Conservation (phyloP, 139 green algal genomes). For the Picochlorum sp. region DNA sequence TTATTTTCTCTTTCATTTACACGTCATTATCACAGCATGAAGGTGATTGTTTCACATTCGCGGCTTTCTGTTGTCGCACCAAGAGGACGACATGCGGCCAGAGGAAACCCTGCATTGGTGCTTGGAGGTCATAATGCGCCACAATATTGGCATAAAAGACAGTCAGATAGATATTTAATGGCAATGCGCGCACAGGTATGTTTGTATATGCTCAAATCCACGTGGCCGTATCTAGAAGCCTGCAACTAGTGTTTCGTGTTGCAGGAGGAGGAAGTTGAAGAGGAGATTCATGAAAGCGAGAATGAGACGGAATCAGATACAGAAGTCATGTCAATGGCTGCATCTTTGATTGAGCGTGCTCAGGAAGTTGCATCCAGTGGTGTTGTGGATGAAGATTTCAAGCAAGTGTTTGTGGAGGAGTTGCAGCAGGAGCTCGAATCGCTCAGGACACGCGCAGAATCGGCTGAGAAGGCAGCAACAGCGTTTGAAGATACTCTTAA, state of each 20-base stretch:
- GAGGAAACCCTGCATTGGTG: too few relatives aligned
- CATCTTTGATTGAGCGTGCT: slow-evolving; percentile 26
- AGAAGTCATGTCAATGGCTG: slow-evolving; percentile 19
- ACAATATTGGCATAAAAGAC: not conserved
- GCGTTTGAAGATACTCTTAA: slow-evolving; percentile 18
- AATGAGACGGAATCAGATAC: slow-evolving; percentile 4
- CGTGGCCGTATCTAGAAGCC: too few relatives aligned
- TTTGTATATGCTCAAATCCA: too few relatives aligned
- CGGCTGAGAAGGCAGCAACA: slow-evolving; percentile 8
- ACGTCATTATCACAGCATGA: slow-evolving; percentile 6
- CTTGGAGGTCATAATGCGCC: not conserved
- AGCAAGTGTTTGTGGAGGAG: slow-evolving; percentile 21
- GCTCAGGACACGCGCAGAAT: slow-evolving; percentile 13
- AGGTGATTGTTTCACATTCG: too few relatives aligned
- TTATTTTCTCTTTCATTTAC: too few relatives aligned
- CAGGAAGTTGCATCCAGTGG: slow-evolving; percentile 17
- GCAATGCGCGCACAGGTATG: too few relatives aligned
- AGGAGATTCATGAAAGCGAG: slow-evolving; percentile 7
- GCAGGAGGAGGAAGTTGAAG: not conserved
- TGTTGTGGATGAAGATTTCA: slow-evolving; percentile 18
- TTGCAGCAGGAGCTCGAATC: slow-evolving; percentile 24
- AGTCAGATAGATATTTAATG: not conserved
- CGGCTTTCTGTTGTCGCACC: too few relatives aligned
- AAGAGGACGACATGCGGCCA: too few relatives aligned
- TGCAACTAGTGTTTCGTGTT: not conserved